Conservation (phyloP, 2,329 filamentous ascomycete species). For the Exophiala sp. region DNA sequence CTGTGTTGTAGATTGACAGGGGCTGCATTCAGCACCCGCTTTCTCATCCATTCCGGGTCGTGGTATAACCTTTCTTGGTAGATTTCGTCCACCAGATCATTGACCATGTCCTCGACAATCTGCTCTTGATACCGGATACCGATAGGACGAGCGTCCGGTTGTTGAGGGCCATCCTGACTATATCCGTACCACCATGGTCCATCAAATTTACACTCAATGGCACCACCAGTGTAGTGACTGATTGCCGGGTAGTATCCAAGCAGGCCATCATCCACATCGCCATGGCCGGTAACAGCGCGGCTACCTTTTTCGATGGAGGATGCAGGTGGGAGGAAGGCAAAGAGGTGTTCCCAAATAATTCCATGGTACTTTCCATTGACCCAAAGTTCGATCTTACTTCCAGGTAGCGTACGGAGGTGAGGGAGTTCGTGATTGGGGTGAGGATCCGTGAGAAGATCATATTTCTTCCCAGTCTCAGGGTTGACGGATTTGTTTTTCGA, state of each 20-base stretch:
- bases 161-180: conserved; percentile 34
- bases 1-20: conserved; percentile 19
- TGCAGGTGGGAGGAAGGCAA: conserved; percentile 86
- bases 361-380: conserved; percentile 87
- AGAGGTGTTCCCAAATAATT: conserved; percentile 77
- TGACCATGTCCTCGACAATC: conserved; percentile 88
- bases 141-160: conserved; percentile 48
- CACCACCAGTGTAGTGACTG: conserved; percentile 83
- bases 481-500: conserved; percentile 49
- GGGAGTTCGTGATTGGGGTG: conserved; percentile 60
- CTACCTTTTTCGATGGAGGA: conserved; percentile 61
- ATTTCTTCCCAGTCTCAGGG: conserved; percentile 43
- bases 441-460: conserved; percentile 33
- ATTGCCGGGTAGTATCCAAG: conserved; percentile 93
- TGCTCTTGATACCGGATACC: conserved; percentile 83
- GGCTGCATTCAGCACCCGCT: conserved; percentile 24
- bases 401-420: conserved; percentile 77
- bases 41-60: conserved; percentile 27
- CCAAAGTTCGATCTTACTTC: conserved; percentile 80
- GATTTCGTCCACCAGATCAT: conserved; percentile 89
- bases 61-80: conserved; percentile 43
- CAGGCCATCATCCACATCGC: conserved; percentile 69
- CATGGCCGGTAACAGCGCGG: conserved; percentile 42
- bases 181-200: conserved; percentile 73
- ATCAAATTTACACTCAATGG: conserved; percentile 89